phyloP scores from a whole-genome alignment of 352 stramenopile species.

The Phytophthora boehmeriae region DNA sequence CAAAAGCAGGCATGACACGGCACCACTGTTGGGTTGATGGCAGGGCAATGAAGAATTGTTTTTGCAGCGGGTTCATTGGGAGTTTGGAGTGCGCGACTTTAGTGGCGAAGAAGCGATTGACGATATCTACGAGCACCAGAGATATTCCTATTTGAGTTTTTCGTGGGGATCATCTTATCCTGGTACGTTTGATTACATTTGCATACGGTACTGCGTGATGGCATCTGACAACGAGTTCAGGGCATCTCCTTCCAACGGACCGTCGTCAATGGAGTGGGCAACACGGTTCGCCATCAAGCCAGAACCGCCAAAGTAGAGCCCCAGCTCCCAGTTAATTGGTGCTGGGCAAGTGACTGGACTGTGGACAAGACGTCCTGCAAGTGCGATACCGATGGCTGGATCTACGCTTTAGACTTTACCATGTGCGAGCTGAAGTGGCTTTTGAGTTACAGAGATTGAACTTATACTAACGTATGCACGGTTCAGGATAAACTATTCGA shows the following conservation, averaged over 20 bases:
- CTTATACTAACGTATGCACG: background rate
- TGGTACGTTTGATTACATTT: slow-evolving; percentile 19
- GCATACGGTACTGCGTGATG: background rate
- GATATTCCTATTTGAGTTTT: slow-evolving; percentile 83
- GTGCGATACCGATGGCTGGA: slow-evolving; percentile 73
- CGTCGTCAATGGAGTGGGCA: slow-evolving; percentile 63
- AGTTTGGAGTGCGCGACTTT: slow-evolving; percentile 77
- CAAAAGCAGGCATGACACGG: no score
- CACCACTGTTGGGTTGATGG: background rate
- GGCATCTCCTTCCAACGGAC: slow-evolving; percentile 73
- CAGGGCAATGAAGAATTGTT: slow-evolving; percentile 64
- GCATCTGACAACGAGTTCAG: slow-evolving; percentile 14
- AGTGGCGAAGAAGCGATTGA: slow-evolving; percentile 68
- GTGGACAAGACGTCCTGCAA: slow-evolving; percentile 57
- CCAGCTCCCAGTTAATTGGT: slow-evolving; percentile 68
- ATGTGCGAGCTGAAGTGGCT: slow-evolving; percentile 35
- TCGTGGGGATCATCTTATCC: slow-evolving; percentile 75
- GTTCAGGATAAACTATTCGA: slow-evolving; percentile 60
- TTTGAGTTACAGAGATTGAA: background rate
- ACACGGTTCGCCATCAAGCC: slow-evolving; percentile 63
- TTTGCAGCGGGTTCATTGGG: slow-evolving; percentile 61
- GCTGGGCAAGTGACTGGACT: slow-evolving; percentile 67
- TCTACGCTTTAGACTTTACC: slow-evolving; percentile 82
- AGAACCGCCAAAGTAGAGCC: slow-evolving; percentile 65
- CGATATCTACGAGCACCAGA: slow-evolving; percentile 81